Base-by-base conservation (phyloP, 768 basidiomycete genomes). In the Fistulinella prunicolor region DNA sequence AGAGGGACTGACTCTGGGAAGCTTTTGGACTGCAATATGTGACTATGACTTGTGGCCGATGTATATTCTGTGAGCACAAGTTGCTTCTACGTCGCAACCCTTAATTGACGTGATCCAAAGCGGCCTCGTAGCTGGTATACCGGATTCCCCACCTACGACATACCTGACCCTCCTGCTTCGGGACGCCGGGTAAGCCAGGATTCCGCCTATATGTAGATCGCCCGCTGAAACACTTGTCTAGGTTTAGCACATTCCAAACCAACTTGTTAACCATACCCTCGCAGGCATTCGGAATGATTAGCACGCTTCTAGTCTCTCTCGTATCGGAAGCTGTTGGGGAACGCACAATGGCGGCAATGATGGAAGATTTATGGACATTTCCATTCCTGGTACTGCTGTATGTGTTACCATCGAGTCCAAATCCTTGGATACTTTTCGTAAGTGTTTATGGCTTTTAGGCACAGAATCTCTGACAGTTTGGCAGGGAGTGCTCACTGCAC, bases 11-110 rank as follows among this genome's bases (percentile, higher is more conserved):
- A 70, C 76, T 0, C 29, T 73, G 6, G 71, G 68, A 54, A 69
- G 76, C 6, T 58, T 84, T 4, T 83, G 79, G 76, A 65, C 63
- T 8, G 78, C 81, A 0, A 42, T 82, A 6, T 74, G 72, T 30
- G 83, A 86, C 57, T 85, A 77, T 47, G 82, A 83, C 56, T 63
- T 85, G 12, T 85, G 83, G 82, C 83, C 83, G 0, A 39, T 85
- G 17, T 85, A 86, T 58, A 70, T 81, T 22, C 62, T 82, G 76
- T 55, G 32, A 41, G 36, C 26, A 3, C 5, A 21, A 35, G 1
- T 3, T 7, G 22, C 35, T 8, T 8, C 13, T 34, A 16, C 47
- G n/a, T 23, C 14, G n/a, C 4, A 4, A 30, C 3, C 20, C 32
- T 21, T 50, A 35, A 54, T 42, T 1, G 17, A 41, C 28, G 16